Base-by-base conservation (phyloP, 345 rosid species). In the Eutrema japonicum region DNA sequence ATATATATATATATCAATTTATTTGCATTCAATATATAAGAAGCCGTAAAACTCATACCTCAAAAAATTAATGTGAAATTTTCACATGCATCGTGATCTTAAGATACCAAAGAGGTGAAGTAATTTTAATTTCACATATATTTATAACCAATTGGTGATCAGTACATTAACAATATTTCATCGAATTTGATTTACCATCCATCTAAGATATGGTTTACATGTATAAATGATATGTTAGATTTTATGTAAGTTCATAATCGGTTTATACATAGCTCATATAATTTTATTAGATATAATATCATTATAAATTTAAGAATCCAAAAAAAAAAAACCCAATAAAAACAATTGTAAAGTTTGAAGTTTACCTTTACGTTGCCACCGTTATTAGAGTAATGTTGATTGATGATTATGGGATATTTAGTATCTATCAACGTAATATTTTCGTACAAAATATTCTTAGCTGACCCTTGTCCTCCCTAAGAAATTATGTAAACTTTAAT, bases 401-500 rank as follows among this genome's bases (percentile, higher is more conserved):
- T 9, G 42, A 72, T 72, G 46, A 63, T 63, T 6, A 72, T 72
- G 14, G 76, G 76, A 2, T 10, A 48, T 26, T 12, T 40, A 10
- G 52, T 7, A 60, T 30, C 12, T 6, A 48, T 49, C 8, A 71
- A 9, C 13, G 75, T 71, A 7, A 61, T 71, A 51, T 60, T 3
- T 32, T 61, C 68, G n/a, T 3, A 71, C 9, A 47, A 26, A 37
- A 72, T 72, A 63, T 72, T 62, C 10, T 12, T 62, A n/a, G 69
- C 69, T 4, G 11, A 30, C 13, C 76, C 76, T 49, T 22, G 7
- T 41, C 76, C 62, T 14, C 68, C 68, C 76, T 72, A 38, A 4
- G 2, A 30, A 58, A 26, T 12, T 27, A 51, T 42, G 26, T 14
- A 32, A 30, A 4, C 10, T 48, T 3, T 13, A 47, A 14, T 7